These are phyloP conservation scores for Aspergillus aculeatinus DNA, from an alignment of 2,329 filamentous ascomycete species.

Conservation along the genomic window DNA sequence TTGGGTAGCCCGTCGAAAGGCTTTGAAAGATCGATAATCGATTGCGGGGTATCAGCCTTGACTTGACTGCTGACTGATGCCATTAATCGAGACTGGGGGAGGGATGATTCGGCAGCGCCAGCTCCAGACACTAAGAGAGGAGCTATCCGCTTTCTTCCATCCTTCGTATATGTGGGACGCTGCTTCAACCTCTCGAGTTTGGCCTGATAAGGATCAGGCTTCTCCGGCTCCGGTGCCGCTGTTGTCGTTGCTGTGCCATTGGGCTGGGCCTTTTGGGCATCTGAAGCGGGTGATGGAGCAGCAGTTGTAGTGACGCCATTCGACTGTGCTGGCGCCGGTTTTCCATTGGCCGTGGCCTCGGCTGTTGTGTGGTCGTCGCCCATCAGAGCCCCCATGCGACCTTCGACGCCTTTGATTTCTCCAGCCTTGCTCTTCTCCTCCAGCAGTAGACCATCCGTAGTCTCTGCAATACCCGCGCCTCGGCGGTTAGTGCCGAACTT, in stretches of 20 bases:
- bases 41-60: constrained; percentile 72
- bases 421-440: constrained; percentile 92
- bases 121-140: constrained; percentile 89
- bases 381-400: constrained; percentile 98
- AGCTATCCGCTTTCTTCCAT: constrained; percentile 93
- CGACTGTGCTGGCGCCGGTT: constrained; percentile 34
- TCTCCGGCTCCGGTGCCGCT: constrained; percentile 36
- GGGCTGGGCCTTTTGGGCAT: constrained; percentile 34
- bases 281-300: constrained; percentile 32
- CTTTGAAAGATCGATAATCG: constrained; percentile 84
- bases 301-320: constrained; percentile 47
- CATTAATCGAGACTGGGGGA: constrained; percentile 85
- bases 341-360: constrained; percentile 53
- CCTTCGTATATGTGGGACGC: constrained; percentile 89
- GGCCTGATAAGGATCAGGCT: constrained; percentile 55
- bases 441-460: constrained; percentile 80
- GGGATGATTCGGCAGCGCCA: constrained; percentile 78
- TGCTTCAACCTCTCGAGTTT: constrained; percentile 76
- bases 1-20: constrained; percentile 91
- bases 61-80: constrained; percentile 67
- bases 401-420: constrained; percentile 85
- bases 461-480: constrained; percentile 87
- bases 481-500: constrained; percentile 89
- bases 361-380: constrained; percentile 67
- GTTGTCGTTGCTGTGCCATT: constrained; percentile 37